Conservation (phyloP, 768 basidiomycete species). For the Xerocomellus intermedius region DNA sequence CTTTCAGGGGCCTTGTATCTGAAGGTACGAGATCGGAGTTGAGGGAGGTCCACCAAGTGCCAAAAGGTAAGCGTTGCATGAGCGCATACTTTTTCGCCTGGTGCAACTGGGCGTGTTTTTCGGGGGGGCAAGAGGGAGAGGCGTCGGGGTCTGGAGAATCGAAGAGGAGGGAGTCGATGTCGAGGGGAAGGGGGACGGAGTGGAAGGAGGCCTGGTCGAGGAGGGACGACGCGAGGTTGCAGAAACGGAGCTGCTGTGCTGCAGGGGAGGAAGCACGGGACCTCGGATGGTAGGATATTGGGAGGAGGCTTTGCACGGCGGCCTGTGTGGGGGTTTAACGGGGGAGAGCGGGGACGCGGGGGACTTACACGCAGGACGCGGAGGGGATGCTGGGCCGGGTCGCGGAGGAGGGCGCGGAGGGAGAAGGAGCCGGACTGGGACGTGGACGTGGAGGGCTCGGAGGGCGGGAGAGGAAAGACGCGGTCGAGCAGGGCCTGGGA, state of each 20-base stretch:
- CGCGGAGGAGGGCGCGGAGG: conserved; percentile 55
- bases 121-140: conserved; percentile 13
- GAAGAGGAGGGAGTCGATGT: conserved; percentile 44
- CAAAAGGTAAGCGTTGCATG: conserved; percentile 73
- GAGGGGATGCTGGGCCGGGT: conserved; percentile 53
- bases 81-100: conserved; percentile 65
- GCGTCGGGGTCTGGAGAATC: conserved; percentile 23
- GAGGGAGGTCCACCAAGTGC: conserved; percentile 78
- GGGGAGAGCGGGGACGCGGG: conserved; percentile 12
- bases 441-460: conserved; percentile 42
- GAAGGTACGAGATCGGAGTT: conserved; percentile 42
- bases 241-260: conserved; percentile 70
- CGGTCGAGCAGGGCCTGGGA: conserved; percentile 77
- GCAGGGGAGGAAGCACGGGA: conserved; percentile 62
- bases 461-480: conserved; percentile 57
- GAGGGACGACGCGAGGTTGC: conserved; percentile 67
- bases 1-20: conserved; percentile 43
- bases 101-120: conserved; percentile 29
- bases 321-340: conserved; percentile 35
- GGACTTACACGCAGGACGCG: conserved; percentile 55
- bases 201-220: conserved; percentile 66
- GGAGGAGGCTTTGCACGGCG: conserved; percentile 66
- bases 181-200: conserved; percentile 43
- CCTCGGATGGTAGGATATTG: conserved; percentile 65
- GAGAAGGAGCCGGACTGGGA: conserved; percentile 39